Evolutionary conservation across 352 stramenopile species (phyloP), one percentile per base, ranked within the genome.

Genomic region (Phytophthora fragariaefolia): DNA sequence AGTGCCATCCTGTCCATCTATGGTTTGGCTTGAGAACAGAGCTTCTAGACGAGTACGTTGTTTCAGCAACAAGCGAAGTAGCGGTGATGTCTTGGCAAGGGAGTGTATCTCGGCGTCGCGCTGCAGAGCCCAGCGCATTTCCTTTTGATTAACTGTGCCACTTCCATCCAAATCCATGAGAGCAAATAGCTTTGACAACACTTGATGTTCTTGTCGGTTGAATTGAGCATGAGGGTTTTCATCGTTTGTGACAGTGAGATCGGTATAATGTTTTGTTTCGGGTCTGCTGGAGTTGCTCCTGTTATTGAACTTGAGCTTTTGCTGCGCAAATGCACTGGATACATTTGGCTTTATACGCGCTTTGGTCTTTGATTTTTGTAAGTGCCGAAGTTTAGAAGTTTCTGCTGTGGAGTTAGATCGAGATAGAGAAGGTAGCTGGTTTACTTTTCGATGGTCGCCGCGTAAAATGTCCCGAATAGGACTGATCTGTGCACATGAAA

Each of bases 151-250:
- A 43, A 93, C 78, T 0, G 83, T 82, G 6, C 82, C 78, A n/a
- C 80, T 90, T 46, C 61, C 70, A 58, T 92, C 85, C 20, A 77
- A 60, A 57, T 93, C 85, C 73, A 93, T 90, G n/a, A 83, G 45
- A 0, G 61, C 45, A 32, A 93, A 93, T 30, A 93, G 64, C 6
- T 75, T 64, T 2, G 38, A 69, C 4, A 93, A 66, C 0, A 80
- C 58, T 0, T 30, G 17, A 4, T 76, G 71, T 38, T 89, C 82
- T 32, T 84, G 65, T 7, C 43, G 50, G 2, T 63, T 60, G 22
- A 91, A 91, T 32, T 76, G 68, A 10, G 38, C 17, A 6, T 24
- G 36, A 48, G 27, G 34, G 4, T 23, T 40, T 26, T 47, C 58
- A 2, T 67, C 48, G 24, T 18, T 46, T 43, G 24, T 32, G 2